Evolutionary conservation across 139 green algal genomes (phyloP), one percentile per base, ranked within the genome.

Genomic region (Chlorella sp.): DNA sequence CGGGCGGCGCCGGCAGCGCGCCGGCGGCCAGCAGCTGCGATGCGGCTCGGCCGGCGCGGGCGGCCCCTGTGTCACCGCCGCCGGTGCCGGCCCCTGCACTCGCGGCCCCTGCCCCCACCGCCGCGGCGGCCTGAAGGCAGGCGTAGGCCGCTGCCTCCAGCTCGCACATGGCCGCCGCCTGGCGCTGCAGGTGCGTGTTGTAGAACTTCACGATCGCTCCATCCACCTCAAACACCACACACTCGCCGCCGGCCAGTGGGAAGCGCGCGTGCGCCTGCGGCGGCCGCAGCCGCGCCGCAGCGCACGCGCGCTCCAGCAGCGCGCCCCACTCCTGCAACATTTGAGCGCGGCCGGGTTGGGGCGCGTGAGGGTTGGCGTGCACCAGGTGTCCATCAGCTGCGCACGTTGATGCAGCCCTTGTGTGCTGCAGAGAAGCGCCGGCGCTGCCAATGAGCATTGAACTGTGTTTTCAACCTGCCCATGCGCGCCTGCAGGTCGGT

Each of bases 121-220:
- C 48, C 50, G 5, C 31, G 35, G 8, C 42, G 9, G 14, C 5
- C 5, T 53, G 14, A 14, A 77, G 29, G 56, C 17, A 27, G 6
- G 36, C 36, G 43, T 77, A 77, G 33, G 72, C 72, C 11, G 59
- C 59, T 8, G 43, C 41, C 60, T 77, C 72, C 45, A 71, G 61
- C 25, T 31, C 19, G 4, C 40, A 60, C 58, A 71, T 77, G 60
- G 59, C 60, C 4, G 60, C 7, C 4, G 35, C 38, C 17, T 67
- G 60, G 1, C 59, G 43, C 0, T 46, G 9, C 0, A 63, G 19
- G 15, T 31, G 33, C 0, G 72, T n/a, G n/a, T 67, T 38, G 60
- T 50, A 77, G 25, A 77, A 71, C 60, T 77, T 77, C 21, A 77
- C 8, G 23, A 77, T 77, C 33, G 41, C 31, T 25, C 60, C 60